Conservation (phyloP, 1,284 basidiomycete genomes). For the Pseudozyma tsukubaensis region DNA sequence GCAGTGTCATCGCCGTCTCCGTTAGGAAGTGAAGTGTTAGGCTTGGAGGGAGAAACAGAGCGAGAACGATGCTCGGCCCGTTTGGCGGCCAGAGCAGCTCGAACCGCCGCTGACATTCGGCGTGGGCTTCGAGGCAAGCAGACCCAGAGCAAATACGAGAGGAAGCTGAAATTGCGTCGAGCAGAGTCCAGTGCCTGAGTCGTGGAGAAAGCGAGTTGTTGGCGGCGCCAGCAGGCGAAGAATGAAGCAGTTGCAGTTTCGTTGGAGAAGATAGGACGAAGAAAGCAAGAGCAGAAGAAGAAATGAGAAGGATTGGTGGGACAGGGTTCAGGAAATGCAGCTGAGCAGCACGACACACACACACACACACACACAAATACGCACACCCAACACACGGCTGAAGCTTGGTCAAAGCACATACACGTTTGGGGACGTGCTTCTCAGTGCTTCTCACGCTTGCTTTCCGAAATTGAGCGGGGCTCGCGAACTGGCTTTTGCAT, state of each 20-base stretch:
- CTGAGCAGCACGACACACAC: constrained; percentile 10
- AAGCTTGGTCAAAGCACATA: neutral
- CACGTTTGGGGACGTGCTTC: constrained; percentile 2
- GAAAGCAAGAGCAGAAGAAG: neutral
- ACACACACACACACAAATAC: neutral
- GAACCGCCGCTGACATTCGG: constrained; percentile 58
- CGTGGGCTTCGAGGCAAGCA: constrained; percentile 5
- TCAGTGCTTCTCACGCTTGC: neutral
- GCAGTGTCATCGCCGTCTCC: constrained; percentile 8
- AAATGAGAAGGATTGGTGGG: constrained; percentile 1
- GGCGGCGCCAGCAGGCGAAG: neutral
- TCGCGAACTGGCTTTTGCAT: neutral
- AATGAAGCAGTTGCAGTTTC: neutral
- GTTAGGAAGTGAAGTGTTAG: constrained; percentile 9
- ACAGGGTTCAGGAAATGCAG: neutral
- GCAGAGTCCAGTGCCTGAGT: no score
- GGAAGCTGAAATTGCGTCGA: neutral
- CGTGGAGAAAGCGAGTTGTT: neutral
- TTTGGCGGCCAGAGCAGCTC: constrained; percentile 56
- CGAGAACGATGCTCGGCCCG: constrained; percentile 45
- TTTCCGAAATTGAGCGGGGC: constrained; percentile 3
- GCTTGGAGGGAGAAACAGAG: constrained; percentile 43
- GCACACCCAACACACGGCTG: neutral
- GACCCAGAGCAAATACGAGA: neutral
- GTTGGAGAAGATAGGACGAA: neutral